These are phyloP conservation scores for Gaeumannomyces tritici DNA, from an alignment of 2,329 filamentous ascomycete species.

Conservation along the genomic window DNA sequence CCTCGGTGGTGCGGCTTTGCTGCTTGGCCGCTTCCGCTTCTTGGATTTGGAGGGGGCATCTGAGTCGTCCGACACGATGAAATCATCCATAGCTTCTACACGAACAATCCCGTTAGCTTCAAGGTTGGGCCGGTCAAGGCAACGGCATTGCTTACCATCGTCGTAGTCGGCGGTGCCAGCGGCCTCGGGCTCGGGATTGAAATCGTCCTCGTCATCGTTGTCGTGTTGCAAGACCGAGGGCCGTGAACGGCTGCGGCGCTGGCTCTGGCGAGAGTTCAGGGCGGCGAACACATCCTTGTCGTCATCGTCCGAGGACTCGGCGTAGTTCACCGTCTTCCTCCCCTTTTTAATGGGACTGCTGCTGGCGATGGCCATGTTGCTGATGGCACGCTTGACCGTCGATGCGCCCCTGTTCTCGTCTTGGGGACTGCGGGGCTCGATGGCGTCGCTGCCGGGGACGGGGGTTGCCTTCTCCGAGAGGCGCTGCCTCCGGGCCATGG, in stretches of 20 bases:
- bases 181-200: slow-evolving; percentile 34
- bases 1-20: slow-evolving; percentile 39
- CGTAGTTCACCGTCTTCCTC: slow-evolving; percentile 58
- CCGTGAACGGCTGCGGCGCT: slow-evolving; percentile 37
- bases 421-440: slow-evolving; percentile 58
- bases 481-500: slow-evolving; percentile 27
- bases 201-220: slow-evolving; percentile 59
- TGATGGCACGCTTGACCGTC: slow-evolving; percentile 29
- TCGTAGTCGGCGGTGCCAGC: slow-evolving; percentile 44
- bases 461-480: slow-evolving; percentile 50
- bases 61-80: slow-evolving; percentile 79
- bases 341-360: slow-evolving; percentile 76
- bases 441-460: slow-evolving; percentile 69
- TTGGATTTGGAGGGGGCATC: slow-evolving; percentile 55
- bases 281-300: slow-evolving; percentile 60
- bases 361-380: slow-evolving; percentile 18
- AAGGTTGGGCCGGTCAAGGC: neutral
- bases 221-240: slow-evolving; percentile 58
- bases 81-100: slow-evolving; percentile 71
- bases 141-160: slow-evolving; percentile 36
- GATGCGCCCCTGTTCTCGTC: slow-evolving; percentile 44
- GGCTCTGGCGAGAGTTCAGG: slow-evolving; percentile 26
- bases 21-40: slow-evolving; percentile 61
- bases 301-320: slow-evolving; percentile 75
- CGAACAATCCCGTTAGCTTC: slow-evolving; percentile 2